Conservation (phyloP, 371 early-diverging fungal genomes). For the Syncephalastrum monosporum region DNA sequence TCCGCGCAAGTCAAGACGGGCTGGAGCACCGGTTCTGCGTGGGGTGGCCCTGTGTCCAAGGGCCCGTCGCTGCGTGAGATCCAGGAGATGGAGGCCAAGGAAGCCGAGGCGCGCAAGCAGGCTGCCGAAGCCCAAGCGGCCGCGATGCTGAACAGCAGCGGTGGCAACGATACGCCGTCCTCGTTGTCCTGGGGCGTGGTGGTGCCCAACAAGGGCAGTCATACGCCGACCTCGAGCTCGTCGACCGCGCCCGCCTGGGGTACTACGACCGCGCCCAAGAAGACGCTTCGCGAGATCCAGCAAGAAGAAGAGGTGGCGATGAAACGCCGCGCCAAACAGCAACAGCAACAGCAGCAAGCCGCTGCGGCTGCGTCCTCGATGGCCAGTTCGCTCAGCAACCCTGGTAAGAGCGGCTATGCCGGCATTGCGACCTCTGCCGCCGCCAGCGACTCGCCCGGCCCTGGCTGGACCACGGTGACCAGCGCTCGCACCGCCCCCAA, state of each 20-base stretch:
- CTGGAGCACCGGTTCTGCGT: conserved; percentile 31
- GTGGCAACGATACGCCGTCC: background rate
- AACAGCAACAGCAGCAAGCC: conserved; percentile 23
- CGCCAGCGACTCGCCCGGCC: conserved; percentile 4
- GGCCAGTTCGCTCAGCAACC: conserved; percentile 5
- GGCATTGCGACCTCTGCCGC: conserved; percentile 27
- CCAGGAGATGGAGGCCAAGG: conserved; percentile 64
- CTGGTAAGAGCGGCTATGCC: conserved; percentile 43
- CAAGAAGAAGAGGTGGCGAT: conserved; percentile 70
- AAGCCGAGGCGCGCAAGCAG: conserved; percentile 42
- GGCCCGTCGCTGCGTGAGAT: conserved; percentile 64
- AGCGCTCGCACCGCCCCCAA: conserved; percentile 32
- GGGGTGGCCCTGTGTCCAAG: conserved; percentile 37
- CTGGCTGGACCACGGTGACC: conserved; percentile 51
- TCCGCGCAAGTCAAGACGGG: conserved; percentile 9
- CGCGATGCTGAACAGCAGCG: conserved; percentile 10
- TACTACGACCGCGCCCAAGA: conserved; percentile 57
- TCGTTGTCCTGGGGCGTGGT: conserved; percentile 45
- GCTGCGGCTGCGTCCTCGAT: conserved; percentile 17
- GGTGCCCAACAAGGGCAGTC: conserved; percentile 22
- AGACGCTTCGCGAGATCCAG: conserved; percentile 77
- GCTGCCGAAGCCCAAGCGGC: conserved; percentile 38
- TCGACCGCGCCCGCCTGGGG: conserved; percentile 57
- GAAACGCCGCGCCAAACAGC: conserved; percentile 46
- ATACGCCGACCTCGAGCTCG: conserved; percentile 16